Base-by-base conservation (phyloP, 805 yeast genomes). In the Candida takata region DNA sequence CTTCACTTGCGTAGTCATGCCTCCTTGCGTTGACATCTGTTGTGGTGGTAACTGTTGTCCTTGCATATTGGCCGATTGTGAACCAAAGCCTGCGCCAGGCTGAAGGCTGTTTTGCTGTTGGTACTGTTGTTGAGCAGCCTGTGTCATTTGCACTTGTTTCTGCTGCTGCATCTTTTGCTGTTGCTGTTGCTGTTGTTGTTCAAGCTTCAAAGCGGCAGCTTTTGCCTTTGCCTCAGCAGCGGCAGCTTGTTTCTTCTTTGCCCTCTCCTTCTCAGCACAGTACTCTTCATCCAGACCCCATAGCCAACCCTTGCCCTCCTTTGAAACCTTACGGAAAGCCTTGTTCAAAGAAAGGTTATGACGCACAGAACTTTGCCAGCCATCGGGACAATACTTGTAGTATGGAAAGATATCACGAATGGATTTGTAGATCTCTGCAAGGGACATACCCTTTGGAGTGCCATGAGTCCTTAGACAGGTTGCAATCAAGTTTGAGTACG, bases 361-460 rank as follows among this genome's bases (percentile, higher is more conserved):
- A 34, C 94, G 73, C 14, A 92, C 95, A 1, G 94, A 77, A 52
- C 84, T 81, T 62, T 92, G 98, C 98, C 98, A 92, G 3, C 97
- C 97, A 57, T 87, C 95, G 0, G 95, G 90, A 51, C 97, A 88
- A 60, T 85, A 90, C 49, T 79, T 74, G 61, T 85, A 92, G 62
- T 84, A 92, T 3, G 97, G 97, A 59, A 82, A 90, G 10, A 84
- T 58, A 29, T 84, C 94, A 57, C 84, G 83, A 33, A 92, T 87
- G 2, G 86, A 84, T 36, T 81, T 82, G 58, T 86, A 82, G 31
- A 92, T 85, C 44, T 88, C 97, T 0, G 87, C 77, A 28, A 83
- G 62, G 2, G 88, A 77, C 76, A 86, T 74, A 18, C 95, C 95
- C 33, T 75, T 69, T 21, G 72, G 76, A 0, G 79, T 72, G 0